phyloP scores from a whole-genome alignment of 345 rosid species.

The Kernera saxatilis region DNA sequence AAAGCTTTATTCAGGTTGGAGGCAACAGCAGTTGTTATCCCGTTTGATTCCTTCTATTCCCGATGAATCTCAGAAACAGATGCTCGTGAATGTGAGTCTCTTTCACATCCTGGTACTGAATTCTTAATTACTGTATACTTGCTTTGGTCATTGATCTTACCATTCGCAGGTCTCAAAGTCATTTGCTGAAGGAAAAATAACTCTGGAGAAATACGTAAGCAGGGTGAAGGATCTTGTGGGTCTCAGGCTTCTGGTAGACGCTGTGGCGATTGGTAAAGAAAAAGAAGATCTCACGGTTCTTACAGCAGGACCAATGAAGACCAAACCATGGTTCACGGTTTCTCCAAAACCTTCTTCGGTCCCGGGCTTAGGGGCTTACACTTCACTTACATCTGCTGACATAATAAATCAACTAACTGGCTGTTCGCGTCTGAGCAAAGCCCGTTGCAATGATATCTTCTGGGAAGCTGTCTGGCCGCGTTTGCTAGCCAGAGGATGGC shows the following conservation, averaged over 20 bases:
- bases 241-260: slow-evolving; percentile 48
- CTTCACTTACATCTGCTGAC: slow-evolving; percentile 48
- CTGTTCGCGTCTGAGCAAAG: slow-evolving; percentile 60
- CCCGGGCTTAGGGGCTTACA: slow-evolving; percentile 32
- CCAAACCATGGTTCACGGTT: slow-evolving; percentile 37
- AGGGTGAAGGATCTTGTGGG: slow-evolving; percentile 45
- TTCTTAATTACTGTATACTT: neutral
- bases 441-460: slow-evolving; percentile 63
- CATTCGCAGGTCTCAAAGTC: slow-evolving; percentile 50
- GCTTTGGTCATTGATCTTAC: slow-evolving; percentile 19
- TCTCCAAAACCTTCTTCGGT: slow-evolving; percentile 26
- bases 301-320: slow-evolving; percentile 37
- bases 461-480: slow-evolving; percentile 94
- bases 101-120: neutral
- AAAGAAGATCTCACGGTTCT: slow-evolving; percentile 59
- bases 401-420: slow-evolving; percentile 55
- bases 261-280: slow-evolving; percentile 66
- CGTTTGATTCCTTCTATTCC: slow-evolving; percentile 51
- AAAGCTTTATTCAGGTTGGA: slow-evolving; percentile 68
- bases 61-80: slow-evolving; percentile 32
- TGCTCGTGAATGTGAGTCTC: slow-evolving; percentile 31
- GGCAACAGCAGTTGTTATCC: slow-evolving; percentile 57
- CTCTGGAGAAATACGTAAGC: slow-evolving; percentile 42
- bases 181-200: slow-evolving; percentile 49
- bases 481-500: slow-evolving; percentile 76